Evolutionary conservation across 2,329 filamentous ascomycete species (phyloP).

Genomic region (Cercospora beticola): DNA sequence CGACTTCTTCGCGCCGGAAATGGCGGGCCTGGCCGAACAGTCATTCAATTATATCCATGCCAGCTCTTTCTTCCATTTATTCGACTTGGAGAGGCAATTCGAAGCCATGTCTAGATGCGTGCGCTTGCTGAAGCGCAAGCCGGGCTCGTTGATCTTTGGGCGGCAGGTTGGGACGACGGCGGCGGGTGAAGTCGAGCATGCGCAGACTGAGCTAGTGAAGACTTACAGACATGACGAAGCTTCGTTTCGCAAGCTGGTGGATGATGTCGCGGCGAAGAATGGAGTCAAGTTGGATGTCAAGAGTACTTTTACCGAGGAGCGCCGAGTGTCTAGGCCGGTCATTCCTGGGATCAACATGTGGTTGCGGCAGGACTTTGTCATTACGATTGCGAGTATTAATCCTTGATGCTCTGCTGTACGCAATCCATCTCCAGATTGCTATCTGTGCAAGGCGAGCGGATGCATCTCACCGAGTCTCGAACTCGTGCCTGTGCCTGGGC

Average conservation of each 20-base stretch:
- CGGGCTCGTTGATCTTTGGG: neutral
- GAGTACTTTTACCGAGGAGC: neutral
- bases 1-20: constrained; percentile 10
- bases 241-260: constrained; percentile 36
- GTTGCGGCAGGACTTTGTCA: neutral
- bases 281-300: constrained; percentile 38
- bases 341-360: neutral
- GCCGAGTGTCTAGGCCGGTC: neutral
- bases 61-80: constrained; percentile 48
- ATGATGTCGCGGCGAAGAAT: constrained; percentile 41
- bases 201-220: neutral
- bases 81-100: constrained; percentile 37
- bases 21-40: constrained; percentile 29
- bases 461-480: too few relatives aligned
- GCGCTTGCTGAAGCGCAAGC: neutral
- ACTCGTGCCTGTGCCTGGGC: too few relatives aligned
- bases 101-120: neutral
- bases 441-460: too few relatives aligned
- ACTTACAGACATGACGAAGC: neutral
- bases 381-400: neutral
- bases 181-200: neutral
- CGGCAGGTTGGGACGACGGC: neutral
- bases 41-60: constrained; percentile 44
- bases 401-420: neutral
- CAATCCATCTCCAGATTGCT: neutral